phyloP scores from a whole-genome alignment of 176 grass and related monocot species.

The Musa itinerans region DNA sequence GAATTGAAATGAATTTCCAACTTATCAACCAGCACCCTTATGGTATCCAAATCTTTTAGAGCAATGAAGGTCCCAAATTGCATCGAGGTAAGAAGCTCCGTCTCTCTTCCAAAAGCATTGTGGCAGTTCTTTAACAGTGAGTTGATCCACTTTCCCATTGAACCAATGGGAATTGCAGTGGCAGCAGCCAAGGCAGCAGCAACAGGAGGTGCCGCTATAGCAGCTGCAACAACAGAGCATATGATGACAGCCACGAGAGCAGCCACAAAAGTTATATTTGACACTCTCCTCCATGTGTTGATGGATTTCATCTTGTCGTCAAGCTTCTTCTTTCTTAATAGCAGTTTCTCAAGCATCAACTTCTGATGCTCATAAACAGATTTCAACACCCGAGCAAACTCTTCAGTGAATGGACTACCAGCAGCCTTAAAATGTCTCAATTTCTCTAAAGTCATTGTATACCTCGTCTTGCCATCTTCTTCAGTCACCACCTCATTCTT shows the following conservation, averaged over 20 bases:
- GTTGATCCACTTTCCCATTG: background rate
- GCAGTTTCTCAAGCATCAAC: background rate
- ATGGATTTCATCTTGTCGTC: background rate
- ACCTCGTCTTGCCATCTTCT: background rate
- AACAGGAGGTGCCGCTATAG: slow-evolving; percentile 4
- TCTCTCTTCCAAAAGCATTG: background rate
- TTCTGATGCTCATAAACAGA: slow-evolving; percentile 7
- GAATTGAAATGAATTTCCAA: slow-evolving; percentile 7
- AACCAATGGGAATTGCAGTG: background rate
- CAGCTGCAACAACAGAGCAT: slow-evolving; percentile 4
- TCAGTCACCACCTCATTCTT: background rate
- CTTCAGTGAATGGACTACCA: slow-evolving; percentile 12
- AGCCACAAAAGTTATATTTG: slow-evolving; percentile 2
- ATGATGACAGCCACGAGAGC: background rate
- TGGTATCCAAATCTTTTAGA: slow-evolving; percentile 10
- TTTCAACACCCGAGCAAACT: background rate
- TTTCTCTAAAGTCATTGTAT: slow-evolving; percentile 2
- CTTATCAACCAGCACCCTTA: background rate
- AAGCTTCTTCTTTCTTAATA: slow-evolving; percentile 7
- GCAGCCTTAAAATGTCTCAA: slow-evolving; percentile 2
- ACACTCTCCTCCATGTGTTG: background rate
- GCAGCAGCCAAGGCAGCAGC: slow-evolving; percentile 1
- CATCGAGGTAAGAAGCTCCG: background rate
- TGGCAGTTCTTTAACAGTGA: slow-evolving; percentile 6
- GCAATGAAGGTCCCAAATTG: slow-evolving; percentile 1